Evolutionary conservation across 164 flowering plant species (phyloP).

Genomic region (Annona cherimola): DNA sequence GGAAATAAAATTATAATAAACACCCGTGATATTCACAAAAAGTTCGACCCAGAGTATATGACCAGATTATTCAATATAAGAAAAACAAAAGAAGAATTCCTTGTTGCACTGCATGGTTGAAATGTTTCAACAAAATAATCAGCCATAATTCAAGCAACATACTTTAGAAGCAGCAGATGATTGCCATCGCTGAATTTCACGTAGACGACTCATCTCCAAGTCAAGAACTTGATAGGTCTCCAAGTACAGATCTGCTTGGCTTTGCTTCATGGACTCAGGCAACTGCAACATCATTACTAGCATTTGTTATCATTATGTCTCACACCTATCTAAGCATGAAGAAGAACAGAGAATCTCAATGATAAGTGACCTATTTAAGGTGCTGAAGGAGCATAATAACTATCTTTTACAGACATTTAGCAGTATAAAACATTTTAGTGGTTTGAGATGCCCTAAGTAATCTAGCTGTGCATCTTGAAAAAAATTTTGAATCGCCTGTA

Average conservation of each 20-base stretch:
- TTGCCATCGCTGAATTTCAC: conserved; percentile 99
- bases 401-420: neutral
- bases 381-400: neutral
- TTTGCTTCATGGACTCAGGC: conserved; percentile 99
- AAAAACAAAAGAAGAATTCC: neutral
- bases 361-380: neutral
- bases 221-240: conserved; percentile 99
- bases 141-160: conserved; percentile 10
- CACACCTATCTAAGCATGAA: neutral
- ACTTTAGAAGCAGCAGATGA: conserved; percentile 91
- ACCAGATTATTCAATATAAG: too few relatives aligned
- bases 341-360: neutral
- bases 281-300: conserved; percentile 50
- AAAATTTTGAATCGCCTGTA: too few relatives aligned
- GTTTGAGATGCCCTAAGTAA: neutral
- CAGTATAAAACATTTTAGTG: conserved; percentile 1
- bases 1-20: too few relatives aligned
- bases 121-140: neutral
- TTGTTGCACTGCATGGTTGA: neutral
- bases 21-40: too few relatives aligned
- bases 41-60: too few relatives aligned
- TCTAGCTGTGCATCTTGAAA: too few relatives aligned
- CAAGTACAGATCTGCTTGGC: conserved; percentile 86
- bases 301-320: neutral
- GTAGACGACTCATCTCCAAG: conserved; percentile 97